A percentile compares a stretch with the other conserved stretches of the same genome.
Evolutionary conservation across 129 eudicot genomes (phyloP).

Genomic region (Kitagawia praeruptora): DNA sequence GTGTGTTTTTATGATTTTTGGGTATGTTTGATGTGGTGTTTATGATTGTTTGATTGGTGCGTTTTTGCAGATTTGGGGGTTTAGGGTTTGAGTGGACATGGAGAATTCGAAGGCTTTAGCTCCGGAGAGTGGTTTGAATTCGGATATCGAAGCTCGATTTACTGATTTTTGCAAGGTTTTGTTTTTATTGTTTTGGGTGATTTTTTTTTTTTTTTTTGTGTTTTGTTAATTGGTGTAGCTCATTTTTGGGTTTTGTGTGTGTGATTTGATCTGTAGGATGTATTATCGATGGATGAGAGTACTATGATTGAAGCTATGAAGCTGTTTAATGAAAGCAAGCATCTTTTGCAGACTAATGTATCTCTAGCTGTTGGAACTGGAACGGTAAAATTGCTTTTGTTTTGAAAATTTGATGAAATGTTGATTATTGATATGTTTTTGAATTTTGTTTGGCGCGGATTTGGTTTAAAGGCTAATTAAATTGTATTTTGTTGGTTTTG

Average conservation of each 20-base stretch:
- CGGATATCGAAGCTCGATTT: conserved; percentile 56
- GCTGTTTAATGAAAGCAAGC: conserved; percentile 56
- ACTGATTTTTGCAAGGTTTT: conserved; percentile 71
- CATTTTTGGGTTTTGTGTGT: conserved; percentile 5
- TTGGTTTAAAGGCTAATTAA: neutral
- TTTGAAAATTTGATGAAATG: neutral
- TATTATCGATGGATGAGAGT: conserved; percentile 42
- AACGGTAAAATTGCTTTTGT: conserved; percentile 30
- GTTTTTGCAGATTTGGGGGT: conserved; percentile 7
- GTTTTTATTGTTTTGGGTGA: neutral
- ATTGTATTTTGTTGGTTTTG: neutral
- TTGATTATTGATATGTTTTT: neutral
- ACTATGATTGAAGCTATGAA: conserved; percentile 42
- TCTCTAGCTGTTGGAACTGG: conserved; percentile 50
- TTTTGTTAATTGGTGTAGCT: neutral
- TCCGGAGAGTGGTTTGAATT: conserved; percentile 7
- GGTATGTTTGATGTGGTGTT: neutral
- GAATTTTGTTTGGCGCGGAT: no score
- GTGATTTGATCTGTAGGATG: conserved; percentile 32
- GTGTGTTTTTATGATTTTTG: neutral
- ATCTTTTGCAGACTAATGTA: conserved; percentile 41
- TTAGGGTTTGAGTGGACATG: neutral
- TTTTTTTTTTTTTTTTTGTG: neutral
- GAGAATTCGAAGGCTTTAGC: neutral
- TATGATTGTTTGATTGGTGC: neutral